Base-by-base conservation (phyloP, 2,329 filamentous ascomycete genomes). In the Salinomyces thailandicus region DNA sequence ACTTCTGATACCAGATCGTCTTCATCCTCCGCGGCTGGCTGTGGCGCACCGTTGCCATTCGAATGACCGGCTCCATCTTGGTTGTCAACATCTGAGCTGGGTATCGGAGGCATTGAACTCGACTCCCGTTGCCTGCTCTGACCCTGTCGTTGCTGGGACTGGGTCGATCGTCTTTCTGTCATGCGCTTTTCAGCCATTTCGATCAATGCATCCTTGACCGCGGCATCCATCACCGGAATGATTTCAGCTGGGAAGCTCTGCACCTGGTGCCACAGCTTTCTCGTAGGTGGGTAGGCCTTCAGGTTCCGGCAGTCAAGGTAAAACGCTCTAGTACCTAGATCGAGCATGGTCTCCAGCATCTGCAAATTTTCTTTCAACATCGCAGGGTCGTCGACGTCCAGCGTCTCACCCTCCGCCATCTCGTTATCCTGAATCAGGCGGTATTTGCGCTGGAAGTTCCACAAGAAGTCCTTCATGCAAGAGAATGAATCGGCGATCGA, bases 181-280 rank as follows among this genome's bases (percentile, higher is more conserved):
- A 82, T 84, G 52, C 93, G 81, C 41, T 80, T 79, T 43, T 83
- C 76, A 1, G 89, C 86, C 33, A 96, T 66, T 55, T 94, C 87
- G 16, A 91, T 75, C 80, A 96, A 93, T 36, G 85, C 71, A 62
- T 98, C 89, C 56, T 94, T 93, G 34, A 95, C 76, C 5, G 79
- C 79, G 60, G 93, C 85, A 71, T 98, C 93, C 81, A 98, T 94
- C 31, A 96, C 72, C 2, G 89, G 87, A 30, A 98, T 82, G 36
- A 98, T 87, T 70, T 98, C 91, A 54, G 91, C 86, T 0, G 91
- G 91, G 55, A 95, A 98, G 11, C 83, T 80, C 58, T 93, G 85
- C 39, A 93, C 69, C 61, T 98, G 93, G 58, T 96, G 84, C 84
- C 86, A 96, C 38, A 98, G 69, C 64, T 96, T 96, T 50, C 81